Evolutionary conservation across 2,329 filamentous ascomycete species (phyloP), one percentile per base, ranked within the genome.

Genomic region (Aspergillus brunneoviolaceus): DNA sequence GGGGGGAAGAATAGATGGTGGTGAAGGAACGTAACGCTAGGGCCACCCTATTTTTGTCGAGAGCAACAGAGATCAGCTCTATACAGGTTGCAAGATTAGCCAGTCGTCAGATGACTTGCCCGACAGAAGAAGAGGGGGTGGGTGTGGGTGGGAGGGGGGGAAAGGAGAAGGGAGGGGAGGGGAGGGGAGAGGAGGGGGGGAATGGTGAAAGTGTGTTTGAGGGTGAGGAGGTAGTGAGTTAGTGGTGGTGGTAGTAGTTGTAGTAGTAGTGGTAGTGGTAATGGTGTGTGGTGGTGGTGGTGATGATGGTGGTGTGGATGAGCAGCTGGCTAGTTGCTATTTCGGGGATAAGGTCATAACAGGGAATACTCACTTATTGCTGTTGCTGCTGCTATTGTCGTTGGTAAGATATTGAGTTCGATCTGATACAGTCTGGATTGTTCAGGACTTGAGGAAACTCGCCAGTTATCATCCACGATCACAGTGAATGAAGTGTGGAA

Each of bases 81-180:
- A 56, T 31, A 63, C 60, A 62, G 63, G 62, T 60, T 63, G 60
- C 60, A 60, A 55, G 51, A 64, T 65, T 62, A 66, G 58, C 60
- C 27, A 63, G 50, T 57, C 49, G 58, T 67, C 65, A 66, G 58
- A 59, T 67, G 65, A 67, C 64, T 48, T 33, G 25, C 49, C n/a
- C 33, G 33, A 47, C 35, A 39, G 45, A 45, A 50, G 49, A 55
- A 52, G 55, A 50, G 55, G 23, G 25, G 39, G 54, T 39, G 48
- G 49, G 56, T 11, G 55, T 49, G 23, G 54, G 49, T 52, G 33
- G 27, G 29, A 51, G 21, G n/a, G 59, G 51, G 51, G 58, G 52
- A 11, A 51, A 25, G 48, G 21, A 25, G 21, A 31, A 25, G 42
- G 25, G 25, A 52, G 52, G 39, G 49, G 49, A 29, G 53, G 51